Percentiles rank a stretch among this genome's conserved stretches.
Evolutionary conservation across 1,284 basidiomycete genomes (phyloP).

Genomic region (Tylopilus sp.): DNA sequence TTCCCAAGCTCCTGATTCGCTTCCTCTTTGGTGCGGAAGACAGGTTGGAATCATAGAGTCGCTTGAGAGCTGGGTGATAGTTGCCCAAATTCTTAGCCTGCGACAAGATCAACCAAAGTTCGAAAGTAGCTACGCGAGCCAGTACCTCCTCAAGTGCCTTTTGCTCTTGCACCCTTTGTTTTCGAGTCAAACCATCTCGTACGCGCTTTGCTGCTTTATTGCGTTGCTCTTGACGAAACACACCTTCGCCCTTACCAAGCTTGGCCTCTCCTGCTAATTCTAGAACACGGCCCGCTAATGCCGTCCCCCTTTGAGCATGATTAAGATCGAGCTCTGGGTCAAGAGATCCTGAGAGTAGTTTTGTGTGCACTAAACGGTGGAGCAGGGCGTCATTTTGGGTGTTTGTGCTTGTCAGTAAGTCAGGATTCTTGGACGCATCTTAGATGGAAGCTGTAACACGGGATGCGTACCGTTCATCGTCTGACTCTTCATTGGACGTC

Average conservation of each 20-base stretch:
- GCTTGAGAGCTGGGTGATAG: constrained; percentile 72
- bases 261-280: constrained; percentile 62
- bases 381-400: constrained; percentile 68
- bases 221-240: constrained; percentile 54
- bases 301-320: constrained; percentile 62
- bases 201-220: constrained; percentile 65
- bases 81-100: constrained; percentile 76
- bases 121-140: background rate
- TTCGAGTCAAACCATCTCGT: constrained; percentile 60
- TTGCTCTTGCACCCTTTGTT: constrained; percentile 51
- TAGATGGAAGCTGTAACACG: background rate
- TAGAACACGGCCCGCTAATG: constrained; percentile 65
- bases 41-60: constrained; percentile 47
- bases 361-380: constrained; percentile 71
- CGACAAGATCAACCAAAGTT: constrained; percentile 6
- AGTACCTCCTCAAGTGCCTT: constrained; percentile 62
- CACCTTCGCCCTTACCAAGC: constrained; percentile 65
- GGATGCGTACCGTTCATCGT: constrained; percentile 26
- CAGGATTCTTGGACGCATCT: background rate
- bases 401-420: constrained; percentile 50
- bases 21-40: constrained; percentile 37
- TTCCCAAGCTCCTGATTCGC: constrained; percentile 58
- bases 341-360: constrained; percentile 66
- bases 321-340: constrained; percentile 55
- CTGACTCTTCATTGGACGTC: constrained; percentile 48